Conservation (phyloP, 148 eudicot species). For the Pharnaceum exiguum region DNA sequence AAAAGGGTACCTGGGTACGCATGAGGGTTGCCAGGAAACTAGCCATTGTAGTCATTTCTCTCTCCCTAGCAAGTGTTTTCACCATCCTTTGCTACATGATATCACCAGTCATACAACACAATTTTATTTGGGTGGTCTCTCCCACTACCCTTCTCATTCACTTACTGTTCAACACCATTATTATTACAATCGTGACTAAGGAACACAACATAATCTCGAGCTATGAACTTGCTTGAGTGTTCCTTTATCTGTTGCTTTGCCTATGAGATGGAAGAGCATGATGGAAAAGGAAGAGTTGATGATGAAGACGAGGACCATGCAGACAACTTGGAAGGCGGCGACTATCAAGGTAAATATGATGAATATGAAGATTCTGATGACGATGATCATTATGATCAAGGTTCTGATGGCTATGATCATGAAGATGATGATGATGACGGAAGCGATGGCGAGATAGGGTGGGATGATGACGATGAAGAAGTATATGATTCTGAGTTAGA, state of each 20-base stretch:
- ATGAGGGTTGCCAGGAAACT: slow-evolving; percentile 17
- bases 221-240: slow-evolving; percentile 3
- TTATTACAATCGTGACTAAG: slow-evolving; percentile 21
- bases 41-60: background rate
- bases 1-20: too few relatives aligned
- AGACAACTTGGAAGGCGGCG: slow-evolving; percentile 10
- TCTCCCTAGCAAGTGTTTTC: slow-evolving; percentile 17
- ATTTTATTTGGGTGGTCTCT: background rate
- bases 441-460: slow-evolving; percentile 25
- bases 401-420: slow-evolving; percentile 32
- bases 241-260: slow-evolving; percentile 7
- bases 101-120: background rate
- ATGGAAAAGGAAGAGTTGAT: background rate
- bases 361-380: background rate
- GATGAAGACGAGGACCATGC: slow-evolving; percentile 8
- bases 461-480: slow-evolving; percentile 30
- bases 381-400: slow-evolving; percentile 11
- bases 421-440: slow-evolving; percentile 36
- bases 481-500: slow-evolving; percentile 33
- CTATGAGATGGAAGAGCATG: slow-evolving; percentile 16
- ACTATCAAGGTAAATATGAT: background rate
- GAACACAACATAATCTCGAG: slow-evolving; percentile 11
- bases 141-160: slow-evolving; percentile 20
- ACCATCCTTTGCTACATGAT: slow-evolving; percentile 2
- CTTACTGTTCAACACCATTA: slow-evolving; percentile 19